phyloP scores from a whole-genome alignment of 2,329 filamentous ascomycete genomes.

The Sclerotinia spermophila region DNA sequence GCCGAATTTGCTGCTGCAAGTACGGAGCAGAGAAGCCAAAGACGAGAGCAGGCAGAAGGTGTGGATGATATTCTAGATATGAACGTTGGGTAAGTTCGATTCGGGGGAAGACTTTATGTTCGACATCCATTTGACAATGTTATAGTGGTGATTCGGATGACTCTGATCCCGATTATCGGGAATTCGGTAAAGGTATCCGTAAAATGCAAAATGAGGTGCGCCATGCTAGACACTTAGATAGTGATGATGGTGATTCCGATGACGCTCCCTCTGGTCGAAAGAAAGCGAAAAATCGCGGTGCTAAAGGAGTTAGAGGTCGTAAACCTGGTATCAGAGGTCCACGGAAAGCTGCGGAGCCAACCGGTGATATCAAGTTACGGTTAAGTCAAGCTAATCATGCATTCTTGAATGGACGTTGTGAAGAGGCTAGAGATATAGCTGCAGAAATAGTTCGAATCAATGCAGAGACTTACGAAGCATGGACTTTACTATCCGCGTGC shows the following conservation, averaged over 20 bases:
- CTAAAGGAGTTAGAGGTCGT: not conserved
- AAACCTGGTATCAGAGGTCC: slow-evolving; percentile 37
- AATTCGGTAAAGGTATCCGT: slow-evolving; percentile 41
- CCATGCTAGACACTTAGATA: slow-evolving; percentile 25
- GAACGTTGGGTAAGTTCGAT: slow-evolving; percentile 2
- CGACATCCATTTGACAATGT: not conserved
- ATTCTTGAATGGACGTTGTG: slow-evolving; percentile 60
- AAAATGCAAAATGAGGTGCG: slow-evolving; percentile 37
- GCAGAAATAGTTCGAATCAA: slow-evolving; percentile 66
- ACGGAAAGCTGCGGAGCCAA: slow-evolving; percentile 61
- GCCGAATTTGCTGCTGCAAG: slow-evolving; percentile 18
- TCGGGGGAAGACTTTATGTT: not conserved
- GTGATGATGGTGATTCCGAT: slow-evolving; percentile 12
- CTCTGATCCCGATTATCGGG: slow-evolving; percentile 43
- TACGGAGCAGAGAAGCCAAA: slow-evolving; percentile 16
- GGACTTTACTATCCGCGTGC: slow-evolving; percentile 59
- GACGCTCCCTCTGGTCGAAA: not conserved
- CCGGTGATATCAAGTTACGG: slow-evolving; percentile 66
- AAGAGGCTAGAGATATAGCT: slow-evolving; percentile 55
- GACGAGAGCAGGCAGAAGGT: slow-evolving; percentile 14
- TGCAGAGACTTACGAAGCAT: slow-evolving; percentile 62
- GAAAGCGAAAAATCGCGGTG: slow-evolving; percentile 14
- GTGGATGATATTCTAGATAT: slow-evolving; percentile 16
- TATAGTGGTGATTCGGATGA: slow-evolving; percentile 27
- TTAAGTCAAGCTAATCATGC: slow-evolving; percentile 64